phyloP scores from a whole-genome alignment of 2,329 filamentous ascomycete genomes.

The Samsoniella hepiali region DNA sequence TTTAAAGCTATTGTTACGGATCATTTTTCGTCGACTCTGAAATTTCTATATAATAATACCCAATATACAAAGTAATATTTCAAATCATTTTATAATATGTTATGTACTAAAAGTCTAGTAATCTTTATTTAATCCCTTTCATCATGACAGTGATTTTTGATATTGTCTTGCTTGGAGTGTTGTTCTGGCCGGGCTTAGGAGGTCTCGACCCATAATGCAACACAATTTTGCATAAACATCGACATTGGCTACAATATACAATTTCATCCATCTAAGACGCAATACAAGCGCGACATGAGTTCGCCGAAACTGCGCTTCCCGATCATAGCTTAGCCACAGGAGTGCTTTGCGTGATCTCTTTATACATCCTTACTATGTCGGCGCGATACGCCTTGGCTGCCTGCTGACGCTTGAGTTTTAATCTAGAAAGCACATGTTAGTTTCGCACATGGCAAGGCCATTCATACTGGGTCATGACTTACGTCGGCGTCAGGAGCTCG shows the following conservation, averaged over 20 bases:
- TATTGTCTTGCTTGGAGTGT: no score
- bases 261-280: neutral
- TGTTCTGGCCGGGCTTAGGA: no score
- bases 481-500: slow-evolving; percentile 84
- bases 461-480: slow-evolving; percentile 41
- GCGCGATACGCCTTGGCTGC: slow-evolving; percentile 49
- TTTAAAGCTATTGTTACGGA: neutral
- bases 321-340: slow-evolving; percentile 45
- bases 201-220: no score
- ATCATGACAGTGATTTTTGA: no score
- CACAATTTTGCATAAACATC: no score
- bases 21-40: neutral
- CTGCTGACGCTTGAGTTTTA: slow-evolving; percentile 60
- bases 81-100: neutral
- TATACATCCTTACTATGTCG: slow-evolving; percentile 56
- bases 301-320: neutral
- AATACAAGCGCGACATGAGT: no score
- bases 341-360: slow-evolving; percentile 44
- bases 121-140: no score
- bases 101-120: no score
- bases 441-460: neutral
- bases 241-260: neutral
- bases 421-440: slow-evolving; percentile 34
- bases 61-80: neutral
- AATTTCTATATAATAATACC: neutral